Percentiles rank a stretch among this genome's conserved stretches.
These are phyloP conservation scores for Aspergillus awamori DNA, from an alignment of 2,329 filamentous ascomycete genomes.

Conservation along the genomic window DNA sequence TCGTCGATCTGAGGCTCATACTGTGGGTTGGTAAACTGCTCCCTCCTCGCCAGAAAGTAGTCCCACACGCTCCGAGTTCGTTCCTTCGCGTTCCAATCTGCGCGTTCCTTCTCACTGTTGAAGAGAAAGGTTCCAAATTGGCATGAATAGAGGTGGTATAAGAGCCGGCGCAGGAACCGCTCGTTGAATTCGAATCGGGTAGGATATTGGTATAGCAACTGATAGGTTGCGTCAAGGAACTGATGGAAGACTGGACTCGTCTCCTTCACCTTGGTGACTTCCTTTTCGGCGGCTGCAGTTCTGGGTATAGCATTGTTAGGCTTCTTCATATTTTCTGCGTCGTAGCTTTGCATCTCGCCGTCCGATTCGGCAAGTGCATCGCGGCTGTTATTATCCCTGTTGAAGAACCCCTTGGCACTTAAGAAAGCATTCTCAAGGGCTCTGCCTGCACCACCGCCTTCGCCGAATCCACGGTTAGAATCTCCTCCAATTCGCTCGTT, in stretches of 20 bases:
- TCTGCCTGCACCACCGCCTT: slow-evolving; percentile 59
- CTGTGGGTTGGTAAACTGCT: slow-evolving; percentile 79
- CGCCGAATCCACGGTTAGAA: slow-evolving; percentile 43
- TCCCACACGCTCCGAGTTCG: slow-evolving; percentile 90
- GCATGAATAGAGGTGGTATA: slow-evolving; percentile 94
- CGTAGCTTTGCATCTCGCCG: slow-evolving; percentile 52
- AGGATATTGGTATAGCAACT: slow-evolving; percentile 81
- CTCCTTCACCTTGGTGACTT: slow-evolving; percentile 79
- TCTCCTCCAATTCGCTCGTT: slow-evolving; percentile 72
- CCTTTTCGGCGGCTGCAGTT: slow-evolving; percentile 55
- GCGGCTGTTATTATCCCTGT: slow-evolving; percentile 71
- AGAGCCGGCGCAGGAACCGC: slow-evolving; percentile 80
- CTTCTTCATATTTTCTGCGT: slow-evolving; percentile 51
- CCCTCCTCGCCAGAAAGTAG: slow-evolving; percentile 81
- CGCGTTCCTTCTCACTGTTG: slow-evolving; percentile 88
- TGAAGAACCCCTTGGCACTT: slow-evolving; percentile 88
- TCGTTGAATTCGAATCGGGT: slow-evolving; percentile 96
- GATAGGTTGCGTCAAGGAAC: slow-evolving; percentile 92
- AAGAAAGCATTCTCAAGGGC: slow-evolving; percentile 83
- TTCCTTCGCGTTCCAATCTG: slow-evolving; percentile 68
- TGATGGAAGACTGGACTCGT: slow-evolving; percentile 97
- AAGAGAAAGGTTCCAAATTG: slow-evolving; percentile 97
- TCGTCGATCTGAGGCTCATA: slow-evolving; percentile 79
- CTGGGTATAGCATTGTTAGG: slow-evolving; percentile 32
- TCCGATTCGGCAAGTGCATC: slow-evolving; percentile 67